phyloP scores from a whole-genome alignment of 495 filamentous ascomycete genomes.

The Aspergillus sclerotiicarbonarius region DNA sequence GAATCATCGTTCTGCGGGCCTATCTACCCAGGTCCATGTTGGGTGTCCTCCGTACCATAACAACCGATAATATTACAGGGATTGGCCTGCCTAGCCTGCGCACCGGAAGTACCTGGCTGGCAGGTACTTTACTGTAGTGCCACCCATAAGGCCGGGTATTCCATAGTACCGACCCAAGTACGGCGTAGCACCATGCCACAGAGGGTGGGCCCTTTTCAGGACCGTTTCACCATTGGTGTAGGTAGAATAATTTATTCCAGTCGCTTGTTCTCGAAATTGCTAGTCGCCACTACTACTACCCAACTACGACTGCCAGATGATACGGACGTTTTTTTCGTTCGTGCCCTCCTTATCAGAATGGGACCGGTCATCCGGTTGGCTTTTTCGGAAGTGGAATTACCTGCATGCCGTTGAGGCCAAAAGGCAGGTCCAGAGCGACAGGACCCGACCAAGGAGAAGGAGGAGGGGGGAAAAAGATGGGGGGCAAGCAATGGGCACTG shows the following conservation, averaged over 20 bases:
- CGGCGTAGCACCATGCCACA: slow-evolving; percentile 12
- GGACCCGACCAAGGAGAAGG: background rate
- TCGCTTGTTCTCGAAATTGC: slow-evolving; percentile 6
- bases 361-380: background rate
- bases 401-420: slow-evolving; percentile 2
- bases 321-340: slow-evolving; percentile 8
- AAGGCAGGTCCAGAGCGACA: background rate
- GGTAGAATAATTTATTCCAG: background rate
- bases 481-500: background rate
- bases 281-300: background rate
- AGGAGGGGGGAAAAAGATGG: background rate
- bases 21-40: background rate
- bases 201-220: slow-evolving; percentile 8
- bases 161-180: slow-evolving; percentile 7
- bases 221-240: slow-evolving; percentile 13
- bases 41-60: background rate
- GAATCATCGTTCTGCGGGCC: background rate
- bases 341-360: slow-evolving; percentile 2
- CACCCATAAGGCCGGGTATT: slow-evolving; percentile 4
- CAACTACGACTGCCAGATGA: background rate
- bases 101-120: background rate
- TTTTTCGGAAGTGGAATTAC: background rate
- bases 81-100: background rate
- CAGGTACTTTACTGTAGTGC: background rate
- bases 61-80: background rate